Conservation (phyloP, 495 filamentous ascomycete genomes). For the Daldinia childiae region DNA sequence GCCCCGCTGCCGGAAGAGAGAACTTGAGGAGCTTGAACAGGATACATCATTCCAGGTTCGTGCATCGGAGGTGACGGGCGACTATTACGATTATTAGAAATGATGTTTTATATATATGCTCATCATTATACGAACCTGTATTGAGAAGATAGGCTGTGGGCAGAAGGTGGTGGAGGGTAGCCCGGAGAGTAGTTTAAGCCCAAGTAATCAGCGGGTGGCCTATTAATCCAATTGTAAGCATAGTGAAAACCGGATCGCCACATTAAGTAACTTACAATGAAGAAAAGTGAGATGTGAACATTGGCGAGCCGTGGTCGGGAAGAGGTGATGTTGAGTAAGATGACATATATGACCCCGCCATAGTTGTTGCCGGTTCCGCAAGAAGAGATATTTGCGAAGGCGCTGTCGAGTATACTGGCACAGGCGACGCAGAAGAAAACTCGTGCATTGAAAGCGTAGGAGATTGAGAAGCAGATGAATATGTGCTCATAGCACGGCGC, state of each 20-base stretch:
- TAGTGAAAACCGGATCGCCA: background rate
- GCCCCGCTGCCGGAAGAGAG: slow-evolving; percentile 41
- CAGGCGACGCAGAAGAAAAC: slow-evolving; percentile 52
- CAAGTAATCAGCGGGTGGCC: slow-evolving; percentile 46
- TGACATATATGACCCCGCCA: slow-evolving; percentile 52
- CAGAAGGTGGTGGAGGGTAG: slow-evolving; percentile 50
- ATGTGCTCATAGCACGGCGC: slow-evolving; percentile 53
- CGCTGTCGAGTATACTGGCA: slow-evolving; percentile 59
- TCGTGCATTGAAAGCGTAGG: slow-evolving; percentile 53
- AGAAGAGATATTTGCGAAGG: slow-evolving; percentile 57
- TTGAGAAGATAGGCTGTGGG: slow-evolving; percentile 54
- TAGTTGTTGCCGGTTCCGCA: slow-evolving; percentile 52
- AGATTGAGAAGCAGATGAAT: slow-evolving; percentile 54
- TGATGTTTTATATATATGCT: background rate
- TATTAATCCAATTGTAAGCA: slow-evolving; percentile 35
- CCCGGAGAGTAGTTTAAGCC: slow-evolving; percentile 49
- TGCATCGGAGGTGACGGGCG: slow-evolving; percentile 48
- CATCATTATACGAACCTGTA: slow-evolving; percentile 50
- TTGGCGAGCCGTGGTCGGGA: slow-evolving; percentile 51
- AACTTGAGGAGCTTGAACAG: slow-evolving; percentile 46
- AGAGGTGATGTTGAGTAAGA: slow-evolving; percentile 55
- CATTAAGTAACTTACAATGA: slow-evolving; percentile 37
- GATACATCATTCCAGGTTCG: slow-evolving; percentile 57
- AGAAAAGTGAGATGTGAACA: slow-evolving; percentile 50
- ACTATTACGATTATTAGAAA: slow-evolving; percentile 45